These are phyloP conservation scores for Grosmannia penicillata DNA, from an alignment of 2,329 filamentous ascomycete genomes.

Conservation along the genomic window DNA sequence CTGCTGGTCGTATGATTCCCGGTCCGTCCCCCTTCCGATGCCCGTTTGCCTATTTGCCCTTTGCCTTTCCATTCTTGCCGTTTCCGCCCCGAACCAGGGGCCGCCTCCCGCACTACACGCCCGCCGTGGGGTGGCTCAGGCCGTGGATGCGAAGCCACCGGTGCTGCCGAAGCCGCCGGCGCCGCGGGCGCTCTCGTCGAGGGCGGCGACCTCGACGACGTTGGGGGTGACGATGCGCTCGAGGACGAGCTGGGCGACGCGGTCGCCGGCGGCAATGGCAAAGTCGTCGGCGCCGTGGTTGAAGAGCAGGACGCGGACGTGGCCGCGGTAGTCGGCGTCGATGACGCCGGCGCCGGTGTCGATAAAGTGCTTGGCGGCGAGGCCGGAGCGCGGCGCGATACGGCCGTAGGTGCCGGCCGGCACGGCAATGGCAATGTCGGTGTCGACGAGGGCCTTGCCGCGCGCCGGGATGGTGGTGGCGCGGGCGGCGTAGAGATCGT, in stretches of 20 bases:
- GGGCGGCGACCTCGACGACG: slow-evolving; percentile 72
- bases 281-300: slow-evolving; percentile 81
- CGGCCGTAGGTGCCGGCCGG: slow-evolving; percentile 85
- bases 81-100: too few relatives aligned
- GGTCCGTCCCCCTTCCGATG: too few relatives aligned
- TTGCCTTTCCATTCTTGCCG: too few relatives aligned
- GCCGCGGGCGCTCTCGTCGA: slow-evolving; percentile 82
- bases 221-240: slow-evolving; percentile 92
- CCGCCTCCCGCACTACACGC: too few relatives aligned
- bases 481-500: slow-evolving; percentile 76
- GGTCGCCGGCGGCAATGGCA: slow-evolving; percentile 68
- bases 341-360: slow-evolving; percentile 94
- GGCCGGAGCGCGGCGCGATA: slow-evolving; percentile 78
- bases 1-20: too few relatives aligned
- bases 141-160: slow-evolving; percentile 25
- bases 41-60: too few relatives aligned
- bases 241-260: slow-evolving; percentile 82
- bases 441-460: slow-evolving; percentile 77
- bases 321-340: slow-evolving; percentile 90
- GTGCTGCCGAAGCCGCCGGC: slow-evolving; percentile 88
- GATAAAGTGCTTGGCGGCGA: slow-evolving; percentile 89
- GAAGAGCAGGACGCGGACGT: slow-evolving; percentile 87
- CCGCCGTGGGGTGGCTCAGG: too few relatives aligned
- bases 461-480: slow-evolving; percentile 63
- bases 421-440: slow-evolving; percentile 81